Evolutionary conservation across 2,329 filamentous ascomycete genomes (phyloP), one percentile per base, ranked within the genome.

Genomic region (Fusarium brachygibbosum): DNA sequence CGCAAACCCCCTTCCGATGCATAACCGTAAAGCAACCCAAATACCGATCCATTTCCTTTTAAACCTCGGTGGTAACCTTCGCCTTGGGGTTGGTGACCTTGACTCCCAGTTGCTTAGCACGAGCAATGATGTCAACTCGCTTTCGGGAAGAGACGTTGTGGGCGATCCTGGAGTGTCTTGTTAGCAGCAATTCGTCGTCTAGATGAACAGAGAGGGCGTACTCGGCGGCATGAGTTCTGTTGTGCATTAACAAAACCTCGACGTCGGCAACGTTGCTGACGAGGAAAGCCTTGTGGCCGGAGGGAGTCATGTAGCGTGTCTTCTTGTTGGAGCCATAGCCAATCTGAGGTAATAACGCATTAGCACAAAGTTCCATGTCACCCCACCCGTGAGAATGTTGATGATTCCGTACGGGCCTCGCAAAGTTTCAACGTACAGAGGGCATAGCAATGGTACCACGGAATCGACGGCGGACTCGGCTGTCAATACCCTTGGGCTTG

Each of bases 401-500:
- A 21, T 40, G 6, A 59, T 70, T 41, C 63, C 19, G 35, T 6
- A 32, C 21, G 46, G 37, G 35, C 19, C 31, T 68, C 37, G 35
- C 44, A 29, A 23, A 61, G 45, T 48, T 34, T 62, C 37, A 62
- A 90, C 93, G 82, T 94, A 98, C 95, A 88, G 94, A 97, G 86
- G 96, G 96, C 95, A 99, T 98, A 81, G 90, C 90, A 85, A 92
- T 91, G 86, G 93, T 93, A 81, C 96, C 93, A 86, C 93, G 94
- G 90, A 99, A 99, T 77, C 96, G 93, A 89, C 96, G 91, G 83
- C 96, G 93, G 82, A 99, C 95, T 80, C 93, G 88, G 88, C 94
- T 97, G 87, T 99, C 96, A 85, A 99, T 99, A 93, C 96, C 96
- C 93, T 99, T 99, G 77, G 96, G 96, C 90, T 98, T 99, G 87